Percentiles rank a stretch among this genome's conserved stretches.
Conservation (phyloP, 2,329 filamentous ascomycete genomes). For the Fusarium pseudograminearum region DNA sequence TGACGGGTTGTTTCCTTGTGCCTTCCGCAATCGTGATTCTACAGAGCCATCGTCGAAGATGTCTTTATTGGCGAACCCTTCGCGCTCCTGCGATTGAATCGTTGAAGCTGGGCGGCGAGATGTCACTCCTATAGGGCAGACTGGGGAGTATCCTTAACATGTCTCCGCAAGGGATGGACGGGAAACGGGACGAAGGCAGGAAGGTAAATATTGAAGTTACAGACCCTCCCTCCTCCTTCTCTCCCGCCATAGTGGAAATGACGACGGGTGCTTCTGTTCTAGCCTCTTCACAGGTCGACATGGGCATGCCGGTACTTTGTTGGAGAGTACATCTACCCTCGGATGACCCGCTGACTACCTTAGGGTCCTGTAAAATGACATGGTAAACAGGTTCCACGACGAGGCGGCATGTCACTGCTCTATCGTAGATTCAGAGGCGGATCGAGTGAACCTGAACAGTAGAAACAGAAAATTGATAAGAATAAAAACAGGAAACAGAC, state of each 20-base stretch:
- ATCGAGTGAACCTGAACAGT: conserved; percentile 16
- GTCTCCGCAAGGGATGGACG: conserved; percentile 13
- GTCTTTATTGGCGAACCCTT: conserved; percentile 20
- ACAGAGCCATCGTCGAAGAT: conserved; percentile 24
- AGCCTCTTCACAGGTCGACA: background rate
- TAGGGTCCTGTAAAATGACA: conserved; percentile 24
- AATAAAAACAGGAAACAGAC: conserved; percentile 4
- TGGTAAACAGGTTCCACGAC: conserved; percentile 39
- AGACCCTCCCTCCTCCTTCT: conserved; percentile 1
- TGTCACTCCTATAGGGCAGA: conserved; percentile 14
- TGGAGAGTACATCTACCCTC: conserved; percentile 15
- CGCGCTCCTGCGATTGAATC: background rate
- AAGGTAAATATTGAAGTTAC: background rate
- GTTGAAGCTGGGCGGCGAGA: conserved; percentile 4
- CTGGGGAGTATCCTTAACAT: background rate
- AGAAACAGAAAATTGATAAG: conserved; percentile 11
- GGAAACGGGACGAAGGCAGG: conserved; percentile 26
- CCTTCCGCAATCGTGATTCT: conserved; percentile 33
- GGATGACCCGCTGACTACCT: conserved; percentile 26
- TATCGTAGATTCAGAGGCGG: conserved; percentile 33
- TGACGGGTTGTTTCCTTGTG: conserved; percentile 16
- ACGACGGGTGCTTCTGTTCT: conserved; percentile 32
- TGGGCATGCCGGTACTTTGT: conserved; percentile 26
- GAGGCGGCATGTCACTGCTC: conserved; percentile 38
- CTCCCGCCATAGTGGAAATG: conserved; percentile 24